Evolutionary conservation across 345 rosid genomes (phyloP).

Genomic region (Durio zibethinus): DNA sequence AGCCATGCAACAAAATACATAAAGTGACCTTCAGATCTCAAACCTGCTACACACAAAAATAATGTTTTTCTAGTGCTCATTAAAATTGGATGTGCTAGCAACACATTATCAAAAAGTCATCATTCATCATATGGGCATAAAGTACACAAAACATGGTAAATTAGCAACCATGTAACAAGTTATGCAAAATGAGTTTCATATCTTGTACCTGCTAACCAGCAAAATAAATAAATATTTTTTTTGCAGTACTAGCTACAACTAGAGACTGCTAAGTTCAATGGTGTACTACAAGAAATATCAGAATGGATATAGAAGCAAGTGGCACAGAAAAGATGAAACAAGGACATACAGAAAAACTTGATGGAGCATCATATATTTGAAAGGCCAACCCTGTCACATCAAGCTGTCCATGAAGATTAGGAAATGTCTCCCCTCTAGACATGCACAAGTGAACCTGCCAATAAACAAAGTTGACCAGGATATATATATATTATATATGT

Average conservation of each 20-base stretch:
- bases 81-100: slow-evolving; percentile 1
- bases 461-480: slow-evolving; percentile 13
- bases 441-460: slow-evolving; percentile 87
- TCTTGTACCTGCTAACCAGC: not conserved
- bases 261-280: not conserved
- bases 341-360: slow-evolving; percentile 73
- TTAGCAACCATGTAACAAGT: not conserved
- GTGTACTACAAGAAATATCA: slow-evolving; percentile 12
- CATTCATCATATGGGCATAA: not conserved
- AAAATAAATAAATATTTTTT: not conserved
- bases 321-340: slow-evolving; percentile 15
- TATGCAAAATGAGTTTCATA: slow-evolving; percentile 2
- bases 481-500: too few species aligned
- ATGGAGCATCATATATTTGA: slow-evolving; percentile 88
- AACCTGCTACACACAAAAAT: not conserved
- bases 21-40: not conserved
- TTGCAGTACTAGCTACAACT: not conserved
- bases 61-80: not conserved
- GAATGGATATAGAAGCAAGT: slow-evolving; percentile 12
- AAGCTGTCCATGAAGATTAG: slow-evolving; percentile 89
- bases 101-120: not conserved
- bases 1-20: slow-evolving; percentile 1
- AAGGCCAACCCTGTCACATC: slow-evolving; percentile 80
- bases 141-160: not conserved
- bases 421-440: slow-evolving; percentile 91